Conservation (phyloP, 2,329 filamentous ascomycete genomes). For the Fusarium sp. region DNA sequence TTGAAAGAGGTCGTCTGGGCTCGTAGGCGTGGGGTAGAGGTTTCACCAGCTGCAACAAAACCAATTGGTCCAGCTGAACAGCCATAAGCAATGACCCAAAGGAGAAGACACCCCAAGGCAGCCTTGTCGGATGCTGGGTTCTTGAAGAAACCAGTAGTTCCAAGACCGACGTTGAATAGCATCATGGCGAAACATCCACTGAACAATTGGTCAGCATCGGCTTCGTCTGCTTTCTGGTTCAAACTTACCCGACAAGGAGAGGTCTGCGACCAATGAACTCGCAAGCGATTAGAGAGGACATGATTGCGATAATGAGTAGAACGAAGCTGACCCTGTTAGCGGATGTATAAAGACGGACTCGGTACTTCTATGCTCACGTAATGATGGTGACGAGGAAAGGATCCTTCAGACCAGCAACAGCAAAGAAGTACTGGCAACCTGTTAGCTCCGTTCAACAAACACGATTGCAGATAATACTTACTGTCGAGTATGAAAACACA, state of each 20-base stretch:
- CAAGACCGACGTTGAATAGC: neutral
- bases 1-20: neutral
- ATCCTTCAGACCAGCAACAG: neutral
- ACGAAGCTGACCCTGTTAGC: neutral
- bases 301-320: neutral
- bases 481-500: conserved; percentile 3
- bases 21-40: neutral
- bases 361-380: neutral
- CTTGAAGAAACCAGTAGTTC: neutral
- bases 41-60: conserved; percentile 2
- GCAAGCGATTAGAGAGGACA: neutral
- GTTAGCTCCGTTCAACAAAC: neutral
- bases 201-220: neutral
- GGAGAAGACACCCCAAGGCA: neutral
- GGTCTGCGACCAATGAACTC: neutral
- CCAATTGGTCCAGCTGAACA: neutral
- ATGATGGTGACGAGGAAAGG: neutral
- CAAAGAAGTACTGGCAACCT: neutral
- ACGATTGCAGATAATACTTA: too few species aligned
- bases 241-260: neutral
- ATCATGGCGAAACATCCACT: neutral
- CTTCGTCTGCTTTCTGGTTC: neutral
- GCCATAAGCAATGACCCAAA: neutral
- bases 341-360: neutral
- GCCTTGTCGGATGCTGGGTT: neutral